Evolutionary conservation across 148 eudicot genomes (phyloP).

Genomic region (Gaultheria prostrata): DNA sequence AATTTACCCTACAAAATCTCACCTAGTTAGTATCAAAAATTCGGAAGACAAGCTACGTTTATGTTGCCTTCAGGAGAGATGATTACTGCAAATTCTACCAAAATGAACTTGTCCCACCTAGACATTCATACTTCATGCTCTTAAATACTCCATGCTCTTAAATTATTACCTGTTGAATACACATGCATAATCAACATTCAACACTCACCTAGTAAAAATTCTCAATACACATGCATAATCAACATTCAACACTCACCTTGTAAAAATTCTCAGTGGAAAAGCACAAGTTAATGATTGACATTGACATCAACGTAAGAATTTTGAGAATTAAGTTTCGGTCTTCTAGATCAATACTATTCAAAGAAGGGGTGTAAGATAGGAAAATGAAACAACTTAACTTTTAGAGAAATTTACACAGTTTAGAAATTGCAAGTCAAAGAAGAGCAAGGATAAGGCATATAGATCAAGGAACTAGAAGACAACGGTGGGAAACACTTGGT

Average conservation of each 20-base stretch:
- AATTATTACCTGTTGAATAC: not conserved
- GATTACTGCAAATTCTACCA: not conserved
- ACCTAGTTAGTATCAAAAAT: not conserved
- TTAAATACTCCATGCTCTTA: not conserved
- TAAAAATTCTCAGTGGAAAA: not conserved
- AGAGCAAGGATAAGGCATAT: not conserved
- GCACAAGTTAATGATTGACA: not conserved
- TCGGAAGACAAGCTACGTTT: too few relatives aligned
- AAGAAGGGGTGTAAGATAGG: not conserved
- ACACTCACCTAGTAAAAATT: not conserved
- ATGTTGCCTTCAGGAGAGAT: not conserved
- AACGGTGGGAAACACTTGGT: not conserved
- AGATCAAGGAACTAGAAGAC: not conserved
- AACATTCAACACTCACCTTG: not conserved
- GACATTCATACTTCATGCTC: not conserved
- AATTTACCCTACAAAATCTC: slow-evolving; percentile 28
- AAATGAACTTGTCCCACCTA: not conserved
- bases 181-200: not conserved
- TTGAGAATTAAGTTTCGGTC: not conserved
- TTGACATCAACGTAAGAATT: not conserved
- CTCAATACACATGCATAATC: not conserved
- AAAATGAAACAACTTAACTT: not conserved
- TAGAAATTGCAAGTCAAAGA: not conserved
- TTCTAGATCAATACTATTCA: not conserved
- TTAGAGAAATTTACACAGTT: not conserved